Evolutionary conservation across 1,139 yeast genomes (phyloP).

Genomic region (Taphrina wiesneri): DNA sequence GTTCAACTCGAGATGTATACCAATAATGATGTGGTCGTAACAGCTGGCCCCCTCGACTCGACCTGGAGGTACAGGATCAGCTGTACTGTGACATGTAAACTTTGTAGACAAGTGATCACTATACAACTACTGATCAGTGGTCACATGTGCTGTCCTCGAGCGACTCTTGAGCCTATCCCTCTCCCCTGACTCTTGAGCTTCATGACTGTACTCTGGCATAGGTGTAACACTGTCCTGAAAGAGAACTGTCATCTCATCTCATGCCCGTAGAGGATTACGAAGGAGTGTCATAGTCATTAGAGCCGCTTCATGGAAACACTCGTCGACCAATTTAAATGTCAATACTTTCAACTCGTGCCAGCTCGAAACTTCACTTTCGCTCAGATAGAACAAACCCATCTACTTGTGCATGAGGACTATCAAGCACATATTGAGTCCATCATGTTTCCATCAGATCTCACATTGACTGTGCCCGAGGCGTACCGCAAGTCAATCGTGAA

Average conservation of each 20-base stretch:
- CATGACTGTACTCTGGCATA: not conserved
- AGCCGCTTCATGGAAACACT: not conserved
- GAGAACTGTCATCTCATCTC: not conserved
- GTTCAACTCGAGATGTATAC: not conserved
- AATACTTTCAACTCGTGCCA: slow-evolving; percentile 12
- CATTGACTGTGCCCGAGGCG: slow-evolving; percentile 8
- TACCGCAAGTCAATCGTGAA: slow-evolving; percentile 8
- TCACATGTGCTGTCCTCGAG: not conserved
- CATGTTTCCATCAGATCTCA: not conserved
- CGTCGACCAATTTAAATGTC: slow-evolving; percentile 10
- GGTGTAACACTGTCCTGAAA: not conserved
- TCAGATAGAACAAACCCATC: not conserved
- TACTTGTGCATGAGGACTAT: not conserved
- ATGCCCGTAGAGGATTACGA: too few species aligned
- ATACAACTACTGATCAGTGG: not conserved
- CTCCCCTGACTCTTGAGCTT: not conserved
- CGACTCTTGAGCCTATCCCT: not conserved
- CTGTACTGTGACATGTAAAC: not conserved
- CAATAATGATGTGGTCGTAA: not conserved
- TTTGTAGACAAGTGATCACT: not conserved
- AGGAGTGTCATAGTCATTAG: too few species aligned
- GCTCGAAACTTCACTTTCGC: not conserved
- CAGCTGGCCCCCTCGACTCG: not conserved
- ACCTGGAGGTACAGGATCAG: not conserved
- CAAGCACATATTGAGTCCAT: not conserved